Conservation (phyloP, 257 asterid genomes). For the Haberlea rhodopensis region DNA sequence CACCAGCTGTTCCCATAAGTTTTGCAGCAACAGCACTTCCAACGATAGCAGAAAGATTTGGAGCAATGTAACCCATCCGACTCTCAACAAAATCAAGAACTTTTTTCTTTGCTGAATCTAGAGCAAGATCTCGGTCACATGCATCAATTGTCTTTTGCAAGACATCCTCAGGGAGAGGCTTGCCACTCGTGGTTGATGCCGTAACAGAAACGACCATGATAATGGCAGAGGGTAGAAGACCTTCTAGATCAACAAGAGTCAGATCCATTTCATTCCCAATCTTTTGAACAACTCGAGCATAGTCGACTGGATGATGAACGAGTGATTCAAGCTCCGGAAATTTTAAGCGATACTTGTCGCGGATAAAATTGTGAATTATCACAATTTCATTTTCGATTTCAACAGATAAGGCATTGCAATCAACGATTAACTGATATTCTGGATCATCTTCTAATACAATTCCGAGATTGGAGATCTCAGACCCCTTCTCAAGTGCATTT, state of each 20-base stretch:
- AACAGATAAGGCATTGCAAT: constrained; percentile 84
- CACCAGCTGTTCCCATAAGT: constrained; percentile 98
- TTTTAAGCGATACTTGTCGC: constrained; percentile 88
- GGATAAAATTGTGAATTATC: constrained; percentile 93
- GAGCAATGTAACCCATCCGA: constrained; percentile 94
- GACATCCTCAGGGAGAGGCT: constrained; percentile 90
- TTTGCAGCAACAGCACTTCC: too few relatives aligned
- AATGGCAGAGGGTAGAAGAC: constrained; percentile 85
- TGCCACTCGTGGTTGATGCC: constrained; percentile 96
- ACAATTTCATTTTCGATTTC: constrained; percentile 92
- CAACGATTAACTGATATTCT: constrained; percentile 88
- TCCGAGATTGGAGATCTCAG: constrained; percentile 50
- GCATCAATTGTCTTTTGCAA: constrained; percentile 84
- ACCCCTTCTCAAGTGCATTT: constrained; percentile 69
- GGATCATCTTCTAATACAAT: constrained; percentile 88
- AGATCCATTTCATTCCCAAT: constrained; percentile 82
- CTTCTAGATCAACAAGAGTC: constrained; percentile 95
- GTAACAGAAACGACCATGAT: constrained; percentile 97
- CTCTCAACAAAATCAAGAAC: constrained; percentile 97
- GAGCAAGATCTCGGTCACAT: constrained; percentile 83
- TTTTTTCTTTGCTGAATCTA: constrained; percentile 83
- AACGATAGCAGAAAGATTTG: constrained; percentile 96
- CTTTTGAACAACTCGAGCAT: constrained; percentile 89
- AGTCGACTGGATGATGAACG: constrained; percentile 95
- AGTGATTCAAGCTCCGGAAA: constrained; percentile 96